These are phyloP conservation scores for Cryptococcus wingfieldii DNA, from an alignment of 1,284 basidiomycete species.

Conservation along the genomic window DNA sequence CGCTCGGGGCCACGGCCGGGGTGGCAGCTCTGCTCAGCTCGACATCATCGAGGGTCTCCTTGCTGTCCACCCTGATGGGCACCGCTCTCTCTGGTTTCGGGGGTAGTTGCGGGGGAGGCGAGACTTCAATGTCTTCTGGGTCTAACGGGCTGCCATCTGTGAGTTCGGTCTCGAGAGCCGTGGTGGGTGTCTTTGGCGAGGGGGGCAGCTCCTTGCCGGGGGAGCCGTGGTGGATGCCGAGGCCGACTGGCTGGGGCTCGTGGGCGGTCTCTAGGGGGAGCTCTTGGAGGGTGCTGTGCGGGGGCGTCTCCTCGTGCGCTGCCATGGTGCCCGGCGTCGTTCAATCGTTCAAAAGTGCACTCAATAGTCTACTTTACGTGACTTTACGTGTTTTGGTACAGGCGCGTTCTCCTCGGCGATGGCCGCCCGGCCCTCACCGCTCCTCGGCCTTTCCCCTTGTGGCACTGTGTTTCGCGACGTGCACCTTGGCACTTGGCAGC, in stretches of 20 bases:
- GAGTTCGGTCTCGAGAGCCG: not conserved
- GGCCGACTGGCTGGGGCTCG: constrained; percentile 1
- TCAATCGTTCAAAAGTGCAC: too few species aligned
- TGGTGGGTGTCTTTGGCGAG: constrained; percentile 7
- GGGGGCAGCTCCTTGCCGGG: constrained; percentile 18
- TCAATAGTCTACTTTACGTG: too few species aligned
- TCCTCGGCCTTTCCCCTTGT: not conserved
- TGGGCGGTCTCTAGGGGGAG: not conserved
- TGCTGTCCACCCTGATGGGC: constrained; percentile 8
- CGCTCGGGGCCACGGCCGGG: constrained; percentile 8
- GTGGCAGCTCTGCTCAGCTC: constrained; percentile 22
- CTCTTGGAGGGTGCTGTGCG: not conserved
- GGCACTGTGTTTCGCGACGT: not conserved
- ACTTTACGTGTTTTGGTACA: too few species aligned
- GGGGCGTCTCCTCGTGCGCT: not conserved
- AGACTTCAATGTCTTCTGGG: constrained; percentile 2
- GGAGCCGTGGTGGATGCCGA: constrained; percentile 17
- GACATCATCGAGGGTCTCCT: constrained; percentile 26
- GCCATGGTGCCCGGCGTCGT: too few species aligned
- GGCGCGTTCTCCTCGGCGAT: too few species aligned
- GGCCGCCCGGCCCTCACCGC: too few species aligned
- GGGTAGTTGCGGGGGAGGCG: constrained; percentile 18
- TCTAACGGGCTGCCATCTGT: not conserved
- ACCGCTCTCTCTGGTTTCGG: constrained; percentile 14
- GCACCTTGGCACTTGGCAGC: too few species aligned